Evolutionary conservation across 169 alveolate genomes (phyloP).

Genomic region (Theileria luwenshuni): DNA sequence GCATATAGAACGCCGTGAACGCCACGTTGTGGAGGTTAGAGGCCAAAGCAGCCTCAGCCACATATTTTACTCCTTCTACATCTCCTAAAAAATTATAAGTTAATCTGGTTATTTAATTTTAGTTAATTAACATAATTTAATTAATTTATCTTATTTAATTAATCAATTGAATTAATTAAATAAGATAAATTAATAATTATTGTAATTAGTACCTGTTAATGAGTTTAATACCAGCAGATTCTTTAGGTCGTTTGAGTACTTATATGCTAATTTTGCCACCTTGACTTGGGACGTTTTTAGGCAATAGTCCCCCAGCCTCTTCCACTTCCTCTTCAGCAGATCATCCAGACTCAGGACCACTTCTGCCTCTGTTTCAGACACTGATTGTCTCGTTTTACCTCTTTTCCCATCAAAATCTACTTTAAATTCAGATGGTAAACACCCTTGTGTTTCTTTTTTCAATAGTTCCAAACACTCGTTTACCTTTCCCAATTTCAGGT

Average conservation of each 20-base stretch:
- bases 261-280: constrained; percentile 77
- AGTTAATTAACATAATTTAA: too few relatives aligned
- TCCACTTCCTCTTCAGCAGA: constrained; percentile 73
- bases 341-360: constrained; percentile 53
- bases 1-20: constrained; percentile 71
- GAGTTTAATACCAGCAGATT: constrained; percentile 72
- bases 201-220: constrained; percentile 45
- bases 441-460: constrained; percentile 56
- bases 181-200: too few relatives aligned
- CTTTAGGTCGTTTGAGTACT: constrained; percentile 72
- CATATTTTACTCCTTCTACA: constrained; percentile 41
- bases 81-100: constrained; percentile 45
- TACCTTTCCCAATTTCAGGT: constrained; percentile 85
- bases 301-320: constrained; percentile 78
- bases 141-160: too few relatives aligned
- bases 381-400: neutral
- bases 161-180: too few relatives aligned
- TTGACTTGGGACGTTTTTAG: constrained; percentile 71
- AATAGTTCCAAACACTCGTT: constrained; percentile 80
- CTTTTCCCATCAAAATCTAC: neutral
- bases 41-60: constrained; percentile 59
- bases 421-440: constrained; percentile 13
- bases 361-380: constrained; percentile 14
- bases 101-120: too few relatives aligned
- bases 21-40: constrained; percentile 67